Evolutionary conservation across 2,329 filamentous ascomycete genomes (phyloP), one percentile per base, ranked within the genome.

Genomic region (Botryotinia calthae): DNA sequence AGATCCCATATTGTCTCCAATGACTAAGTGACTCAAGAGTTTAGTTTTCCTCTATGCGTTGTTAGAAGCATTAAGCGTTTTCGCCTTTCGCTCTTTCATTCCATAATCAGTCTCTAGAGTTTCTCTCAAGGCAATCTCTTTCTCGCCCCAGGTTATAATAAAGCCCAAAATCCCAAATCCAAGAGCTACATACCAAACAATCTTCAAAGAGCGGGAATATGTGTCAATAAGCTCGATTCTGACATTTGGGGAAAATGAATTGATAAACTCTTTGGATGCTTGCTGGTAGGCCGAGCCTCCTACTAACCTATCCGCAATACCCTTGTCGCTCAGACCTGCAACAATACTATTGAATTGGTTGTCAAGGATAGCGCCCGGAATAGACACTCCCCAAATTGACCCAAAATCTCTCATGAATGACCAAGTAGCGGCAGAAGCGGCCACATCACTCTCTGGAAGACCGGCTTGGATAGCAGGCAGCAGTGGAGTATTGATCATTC

Each of bases 141-240:
- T 66, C 22, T 66, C 63, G 8, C 31, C 63, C 28, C 25, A 31
- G 20, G 31, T 28, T 51, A 16, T 42, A 66, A 66, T 14, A 37
- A 51, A 8, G 18, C 63, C 63, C 25, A 42, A 34, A 51, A 25
- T 8, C 48, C 63, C 63, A 66, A 66, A 46, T 31, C 42, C 63
- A 66, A 46, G 40, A 12, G 63, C 63, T 40, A 14, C 44, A 25
- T 51, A 51, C 64, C 44, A 66, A 66, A 66, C 64, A 14, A n/a
- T 44, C 20, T 34, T 66, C 18, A 66, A 28, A 6, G 64, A 44
- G 25, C 48, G 42, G 7, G 16, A 28, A 67, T 67, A 67, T 51
- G 51, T 28, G 25, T 44, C 34, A 34, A 67, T 18, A 16, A 51
- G 42, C 31, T 67, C 40, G 34, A 18, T n/a, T 51, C 51, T 44